These are phyloP conservation scores for Erysimum cheiranthoides DNA, from an alignment of 345 rosid genomes.

Conservation along the genomic window DNA sequence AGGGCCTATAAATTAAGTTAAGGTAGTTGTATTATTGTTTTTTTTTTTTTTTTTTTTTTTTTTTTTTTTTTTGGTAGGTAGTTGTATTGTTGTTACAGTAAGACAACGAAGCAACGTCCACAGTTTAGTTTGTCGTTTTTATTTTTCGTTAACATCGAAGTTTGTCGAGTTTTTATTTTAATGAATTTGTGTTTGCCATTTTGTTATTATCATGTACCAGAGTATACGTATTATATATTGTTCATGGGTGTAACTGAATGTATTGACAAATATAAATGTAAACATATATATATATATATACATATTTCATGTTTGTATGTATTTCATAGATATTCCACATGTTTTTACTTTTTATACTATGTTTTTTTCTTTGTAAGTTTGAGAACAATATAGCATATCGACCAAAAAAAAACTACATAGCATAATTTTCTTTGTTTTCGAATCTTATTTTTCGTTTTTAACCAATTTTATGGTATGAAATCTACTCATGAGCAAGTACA, in stretches of 20 bases:
- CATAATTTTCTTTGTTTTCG: neutral
- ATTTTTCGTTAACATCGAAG: neutral
- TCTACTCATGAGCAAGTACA: neutral
- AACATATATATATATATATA: neutral
- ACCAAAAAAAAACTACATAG: neutral
- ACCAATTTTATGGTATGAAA: neutral
- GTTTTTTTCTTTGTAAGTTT: neutral
- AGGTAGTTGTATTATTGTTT: constrained; percentile 22
- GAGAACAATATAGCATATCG: neutral
- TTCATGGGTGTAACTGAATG: constrained; percentile 9
- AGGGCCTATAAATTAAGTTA: neutral
- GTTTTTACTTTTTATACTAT: neutral
- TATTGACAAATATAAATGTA: neutral
- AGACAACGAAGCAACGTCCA: constrained; percentile 37
- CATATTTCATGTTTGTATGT: neutral
- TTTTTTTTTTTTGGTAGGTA: too few relatives aligned
- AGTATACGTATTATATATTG: neutral
- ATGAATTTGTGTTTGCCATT: constrained; percentile 26
- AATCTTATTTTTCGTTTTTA: neutral
- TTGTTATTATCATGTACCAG: neutral
- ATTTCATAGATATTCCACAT: neutral
- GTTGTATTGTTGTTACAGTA: constrained; percentile 31
- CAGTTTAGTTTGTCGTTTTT: constrained; percentile 7
- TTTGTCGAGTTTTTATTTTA: constrained; percentile 1
- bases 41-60: too few relatives aligned